Conservation (phyloP, 345 rosid species). For the Populus deltoides region DNA sequence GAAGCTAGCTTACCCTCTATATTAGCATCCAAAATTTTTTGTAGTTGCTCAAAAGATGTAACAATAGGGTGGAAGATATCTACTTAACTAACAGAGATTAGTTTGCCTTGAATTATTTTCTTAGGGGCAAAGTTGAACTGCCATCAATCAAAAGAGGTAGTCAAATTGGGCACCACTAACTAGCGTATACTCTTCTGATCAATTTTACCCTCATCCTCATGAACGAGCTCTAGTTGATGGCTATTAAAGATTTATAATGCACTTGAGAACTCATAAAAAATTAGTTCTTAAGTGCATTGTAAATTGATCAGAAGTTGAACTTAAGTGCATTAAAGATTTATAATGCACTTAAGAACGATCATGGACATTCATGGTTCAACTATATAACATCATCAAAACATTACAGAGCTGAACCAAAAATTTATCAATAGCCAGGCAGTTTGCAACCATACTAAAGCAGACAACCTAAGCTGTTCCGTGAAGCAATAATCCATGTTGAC, state of each 20-base stretch:
- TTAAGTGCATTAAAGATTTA: background rate
- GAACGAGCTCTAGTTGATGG: background rate
- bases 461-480: background rate
- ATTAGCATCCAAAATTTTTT: background rate
- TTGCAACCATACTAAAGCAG: background rate
- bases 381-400: background rate
- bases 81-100: background rate
- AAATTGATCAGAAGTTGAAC: no score
- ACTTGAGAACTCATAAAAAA: background rate
- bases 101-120: background rate
- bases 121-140: background rate
- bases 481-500: background rate
- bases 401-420: background rate
- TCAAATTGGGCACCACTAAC: background rate
- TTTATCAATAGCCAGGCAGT: background rate
- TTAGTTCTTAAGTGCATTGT: no score
- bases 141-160: background rate
- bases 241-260: background rate
- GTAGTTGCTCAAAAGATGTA: background rate
- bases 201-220: background rate
- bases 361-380: background rate
- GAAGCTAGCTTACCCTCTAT: background rate
- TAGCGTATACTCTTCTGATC: background rate
- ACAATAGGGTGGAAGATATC: background rate
- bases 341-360: background rate